Conservation (phyloP, 208 protist genomes). For the Leishmania turanica region DNA sequence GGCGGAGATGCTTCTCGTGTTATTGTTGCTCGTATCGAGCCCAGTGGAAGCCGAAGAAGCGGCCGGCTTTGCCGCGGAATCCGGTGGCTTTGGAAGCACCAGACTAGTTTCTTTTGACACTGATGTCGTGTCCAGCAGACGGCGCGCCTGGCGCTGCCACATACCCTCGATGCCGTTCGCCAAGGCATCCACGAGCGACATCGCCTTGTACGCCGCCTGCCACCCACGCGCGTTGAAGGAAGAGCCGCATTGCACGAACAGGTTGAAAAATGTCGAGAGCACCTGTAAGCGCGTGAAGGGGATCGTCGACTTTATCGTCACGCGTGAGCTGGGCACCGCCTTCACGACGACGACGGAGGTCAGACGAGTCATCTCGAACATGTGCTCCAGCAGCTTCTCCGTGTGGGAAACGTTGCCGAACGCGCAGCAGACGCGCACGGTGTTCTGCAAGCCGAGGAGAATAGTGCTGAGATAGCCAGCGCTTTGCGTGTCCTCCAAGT, state of each 20-base stretch:
- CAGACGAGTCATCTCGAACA: constrained; percentile 67
- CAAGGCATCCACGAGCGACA: constrained; percentile 78
- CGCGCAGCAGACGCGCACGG: constrained; percentile 71
- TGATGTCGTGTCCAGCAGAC: constrained; percentile 12
- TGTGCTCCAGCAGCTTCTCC: constrained; percentile 68
- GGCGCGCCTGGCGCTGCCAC: constrained; percentile 53
- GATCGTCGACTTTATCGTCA: constrained; percentile 46
- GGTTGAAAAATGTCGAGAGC: constrained; percentile 61
- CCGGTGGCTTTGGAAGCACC: not conserved
- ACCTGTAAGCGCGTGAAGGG: constrained; percentile 63
- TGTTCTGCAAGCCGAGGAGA: constrained; percentile 62
- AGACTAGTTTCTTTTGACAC: constrained; percentile 14
- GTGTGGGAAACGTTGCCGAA: constrained; percentile 73
- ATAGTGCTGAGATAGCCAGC: constrained; percentile 53
- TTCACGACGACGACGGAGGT: constrained; percentile 45
- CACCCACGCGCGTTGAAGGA: constrained; percentile 67
- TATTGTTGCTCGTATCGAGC: not conserved
- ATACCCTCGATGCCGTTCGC: constrained; percentile 82
- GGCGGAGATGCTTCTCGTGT: not conserved
- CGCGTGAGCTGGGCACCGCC: constrained; percentile 22
- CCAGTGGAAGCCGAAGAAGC: not conserved
- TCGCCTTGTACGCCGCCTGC: constrained; percentile 64
- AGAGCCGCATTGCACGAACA: constrained; percentile 64
- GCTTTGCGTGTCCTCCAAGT: constrained; percentile 51
- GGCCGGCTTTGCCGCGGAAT: not conserved